Evolutionary conservation across 2,329 filamentous ascomycete species (phyloP), one percentile per base, ranked within the genome.

Genomic region (Pseudopithomyces chartarum): DNA sequence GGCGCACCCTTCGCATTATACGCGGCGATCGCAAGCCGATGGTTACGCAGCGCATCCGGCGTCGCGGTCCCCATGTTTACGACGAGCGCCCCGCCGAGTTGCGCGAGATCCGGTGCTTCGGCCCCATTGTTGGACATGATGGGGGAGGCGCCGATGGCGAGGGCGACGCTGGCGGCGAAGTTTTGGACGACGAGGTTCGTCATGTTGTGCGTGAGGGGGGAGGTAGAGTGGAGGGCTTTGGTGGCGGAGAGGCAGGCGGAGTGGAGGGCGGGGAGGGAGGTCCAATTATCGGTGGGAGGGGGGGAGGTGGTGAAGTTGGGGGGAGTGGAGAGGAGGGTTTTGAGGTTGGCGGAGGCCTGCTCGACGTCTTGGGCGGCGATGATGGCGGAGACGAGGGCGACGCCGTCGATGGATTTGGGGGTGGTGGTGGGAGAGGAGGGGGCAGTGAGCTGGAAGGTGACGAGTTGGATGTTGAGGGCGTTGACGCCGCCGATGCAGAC

Each of bases 121-220:
- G 87, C 85, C 23, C 88, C 90, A 67, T 93, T 90, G 74, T 91
- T 93, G 7, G 92, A 88, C 94, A 98, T 98, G 75, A 97, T 97
- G 38, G 94, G 94, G 19, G 90, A 95, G 12, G 90, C 90, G 34
- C 94, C 94, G 51, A 96, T 83, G 33, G 89, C 86, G 15, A 97
- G 83, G 38, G 91, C 92, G 2, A 97, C 89, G 70, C 96, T 97
- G 51, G 95, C 94, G 15, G 93, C 91, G 68, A 98, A 90, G 78
- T 97, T 97, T 70, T 97, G 92, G 20, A 97, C 94, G 0, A 98
- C 94, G 51, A 93, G 83, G 73, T 98, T 98, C 52, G 95, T 98
- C 91, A 98, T 98, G 78, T 97, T 97, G 78, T 98, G 94, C 49
- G 90, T 90, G 20, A 98, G 82, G 0, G 93, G 92, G 55, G 85